phyloP scores from a whole-genome alignment of 176 grass and related monocot genomes.

The Triticum dicoccoides region DNA sequence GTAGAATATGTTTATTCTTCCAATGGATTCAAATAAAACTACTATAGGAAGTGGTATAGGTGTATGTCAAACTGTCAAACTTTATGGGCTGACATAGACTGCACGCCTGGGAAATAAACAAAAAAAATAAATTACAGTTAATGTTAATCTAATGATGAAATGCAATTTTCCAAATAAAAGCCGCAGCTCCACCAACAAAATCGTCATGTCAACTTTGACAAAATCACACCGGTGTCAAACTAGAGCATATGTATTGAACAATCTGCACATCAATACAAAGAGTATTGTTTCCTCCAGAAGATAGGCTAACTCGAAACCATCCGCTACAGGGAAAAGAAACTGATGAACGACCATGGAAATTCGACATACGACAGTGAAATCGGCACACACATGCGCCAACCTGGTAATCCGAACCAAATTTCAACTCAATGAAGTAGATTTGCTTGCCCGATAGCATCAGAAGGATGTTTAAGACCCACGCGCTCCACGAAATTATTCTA shows the following conservation, averaged over 20 bases:
- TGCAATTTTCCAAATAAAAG: neutral
- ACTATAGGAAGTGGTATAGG: neutral
- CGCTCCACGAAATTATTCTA: neutral
- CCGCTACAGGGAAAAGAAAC: neutral
- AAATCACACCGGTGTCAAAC: neutral
- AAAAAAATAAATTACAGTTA: neutral
- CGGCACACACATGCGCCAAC: neutral
- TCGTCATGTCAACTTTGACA: too few relatives aligned
- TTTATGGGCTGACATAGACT: neutral
- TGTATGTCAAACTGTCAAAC: neutral
- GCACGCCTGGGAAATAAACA: neutral
- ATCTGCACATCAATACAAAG: neutral
- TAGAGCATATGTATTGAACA: neutral
- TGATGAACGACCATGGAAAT: slow-evolving; percentile 3
- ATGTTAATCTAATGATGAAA: neutral
- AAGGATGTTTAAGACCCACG: slow-evolving; percentile 8
- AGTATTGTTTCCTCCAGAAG: neutral
- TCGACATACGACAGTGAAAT: neutral
- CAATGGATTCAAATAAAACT: neutral
- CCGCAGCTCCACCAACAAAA: slow-evolving; percentile 4
- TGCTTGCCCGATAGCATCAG: neutral
- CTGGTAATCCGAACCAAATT: neutral
- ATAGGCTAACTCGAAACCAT: neutral
- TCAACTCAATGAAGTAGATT: neutral
- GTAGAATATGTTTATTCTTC: neutral